A percentile compares a stretch with the other conserved stretches of the same genome.
Evolutionary conservation across 1,139 yeast species (phyloP).

Genomic region (Sugiyamaella paludigena): DNA sequence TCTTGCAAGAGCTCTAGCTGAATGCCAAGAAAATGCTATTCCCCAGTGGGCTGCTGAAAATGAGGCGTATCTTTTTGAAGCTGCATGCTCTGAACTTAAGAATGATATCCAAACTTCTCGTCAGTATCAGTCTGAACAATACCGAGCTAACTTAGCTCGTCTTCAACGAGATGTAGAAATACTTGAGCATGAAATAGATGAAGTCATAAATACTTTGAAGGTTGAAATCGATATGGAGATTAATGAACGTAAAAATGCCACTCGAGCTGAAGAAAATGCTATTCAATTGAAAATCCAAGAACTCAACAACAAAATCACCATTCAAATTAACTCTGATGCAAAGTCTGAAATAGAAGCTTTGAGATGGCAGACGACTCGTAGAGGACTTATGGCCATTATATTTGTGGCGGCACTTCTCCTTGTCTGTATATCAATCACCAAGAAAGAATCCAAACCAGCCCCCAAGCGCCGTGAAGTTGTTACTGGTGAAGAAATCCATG

Average conservation of each 20-base stretch:
- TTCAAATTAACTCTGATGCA: constrained; percentile 77
- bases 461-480: constrained; percentile 29
- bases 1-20: constrained; percentile 46
- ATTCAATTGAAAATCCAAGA: constrained; percentile 76
- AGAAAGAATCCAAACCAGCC: constrained; percentile 36
- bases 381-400: constrained; percentile 69
- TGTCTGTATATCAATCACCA: constrained; percentile 48
- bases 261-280: constrained; percentile 70
- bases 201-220: constrained; percentile 59
- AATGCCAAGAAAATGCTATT: constrained; percentile 57
- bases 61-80: constrained; percentile 83
- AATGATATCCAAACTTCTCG: constrained; percentile 77
- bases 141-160: constrained; percentile 63
- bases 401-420: constrained; percentile 48
- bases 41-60: constrained; percentile 75
- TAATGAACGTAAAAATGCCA: constrained; percentile 83
- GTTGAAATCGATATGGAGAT: constrained; percentile 82
- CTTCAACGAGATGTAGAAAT: constrained; percentile 68
- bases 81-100: constrained; percentile 84
- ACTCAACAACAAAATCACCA: constrained; percentile 79
- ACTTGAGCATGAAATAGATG: constrained; percentile 76
- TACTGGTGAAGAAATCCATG: constrained; percentile 30
- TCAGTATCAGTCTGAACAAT: constrained; percentile 66
- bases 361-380: constrained; percentile 90
- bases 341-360: constrained; percentile 83